phyloP scores from a whole-genome alignment of 257 asterid species.

The Apocynum venetum region DNA sequence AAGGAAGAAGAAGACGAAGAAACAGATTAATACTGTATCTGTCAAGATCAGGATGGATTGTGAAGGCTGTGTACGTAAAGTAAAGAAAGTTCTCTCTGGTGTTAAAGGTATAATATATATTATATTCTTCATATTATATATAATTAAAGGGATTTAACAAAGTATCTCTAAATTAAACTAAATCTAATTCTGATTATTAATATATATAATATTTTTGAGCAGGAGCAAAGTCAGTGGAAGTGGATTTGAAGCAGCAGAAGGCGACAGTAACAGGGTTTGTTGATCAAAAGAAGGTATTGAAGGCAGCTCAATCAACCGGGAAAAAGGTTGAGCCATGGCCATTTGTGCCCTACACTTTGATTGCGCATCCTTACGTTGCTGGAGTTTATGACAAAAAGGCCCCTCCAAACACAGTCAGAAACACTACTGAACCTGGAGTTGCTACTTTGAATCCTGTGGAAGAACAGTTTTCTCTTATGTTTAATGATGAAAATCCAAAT shows the following conservation, averaged over 20 bases:
- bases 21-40: slow-evolving; percentile 48
- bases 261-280: slow-evolving; percentile 78
- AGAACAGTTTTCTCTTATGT: slow-evolving; percentile 69
- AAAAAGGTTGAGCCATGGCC: slow-evolving; percentile 86
- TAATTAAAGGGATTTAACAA: no score
- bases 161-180: no score
- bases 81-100: slow-evolving; percentile 52
- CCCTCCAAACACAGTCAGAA: slow-evolving; percentile 64
- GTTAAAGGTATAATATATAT: slow-evolving; percentile 51
- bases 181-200: no score
- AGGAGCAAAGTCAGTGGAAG: slow-evolving; percentile 79
- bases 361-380: slow-evolving; percentile 77
- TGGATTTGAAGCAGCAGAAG: slow-evolving; percentile 78
- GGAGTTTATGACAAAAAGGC: slow-evolving; percentile 94
- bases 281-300: slow-evolving; percentile 70
- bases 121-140: neutral
- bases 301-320: slow-evolving; percentile 55
- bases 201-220: neutral
- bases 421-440: slow-evolving; percentile 62
- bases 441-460: slow-evolving; percentile 69
- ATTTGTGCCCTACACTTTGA: slow-evolving; percentile 58
- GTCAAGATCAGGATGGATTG: slow-evolving; percentile 83
- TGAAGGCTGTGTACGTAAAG: slow-evolving; percentile 76
- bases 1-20: slow-evolving; percentile 56
- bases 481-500: slow-evolving; percentile 77